A percentile compares a stretch with the other conserved stretches of the same genome.
Conservation (phyloP, 2,329 filamentous ascomycete genomes). For the Kalmusia sp. region DNA sequence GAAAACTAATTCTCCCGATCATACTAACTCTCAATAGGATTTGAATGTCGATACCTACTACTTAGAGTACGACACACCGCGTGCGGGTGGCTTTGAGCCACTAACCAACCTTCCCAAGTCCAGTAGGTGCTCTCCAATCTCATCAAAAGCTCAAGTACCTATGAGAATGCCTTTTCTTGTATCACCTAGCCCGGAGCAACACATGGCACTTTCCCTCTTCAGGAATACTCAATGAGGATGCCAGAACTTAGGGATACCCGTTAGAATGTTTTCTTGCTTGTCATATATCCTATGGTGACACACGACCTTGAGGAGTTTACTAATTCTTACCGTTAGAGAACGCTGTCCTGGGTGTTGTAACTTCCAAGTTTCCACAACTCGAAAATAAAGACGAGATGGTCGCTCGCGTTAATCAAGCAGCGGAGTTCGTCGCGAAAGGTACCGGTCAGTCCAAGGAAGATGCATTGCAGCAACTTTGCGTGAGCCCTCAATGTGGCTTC, state of each 20-base stretch:
- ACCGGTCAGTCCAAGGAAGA: conserved; percentile 69
- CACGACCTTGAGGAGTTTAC: too few species aligned
- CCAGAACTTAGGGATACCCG: too few species aligned
- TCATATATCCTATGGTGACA: too few species aligned
- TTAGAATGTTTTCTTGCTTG: too few species aligned
- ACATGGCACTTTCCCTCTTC: too few species aligned
- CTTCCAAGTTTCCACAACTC: conserved; percentile 54
- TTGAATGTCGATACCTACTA: conserved; percentile 51
- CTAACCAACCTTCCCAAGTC: conserved; percentile 52
- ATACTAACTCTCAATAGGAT: conserved; percentile 29
- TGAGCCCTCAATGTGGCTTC: conserved; percentile 48
- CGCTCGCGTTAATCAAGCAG: conserved; percentile 56
- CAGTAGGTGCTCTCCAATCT: conserved; percentile 21
- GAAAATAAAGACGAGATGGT: conserved; percentile 57
- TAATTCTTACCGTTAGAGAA: conserved; percentile 36
- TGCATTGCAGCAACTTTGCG: conserved; percentile 68
- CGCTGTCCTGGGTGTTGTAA: conserved; percentile 55
- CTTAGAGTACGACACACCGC: conserved; percentile 55
- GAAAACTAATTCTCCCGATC: neutral
- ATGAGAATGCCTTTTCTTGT: too few species aligned
- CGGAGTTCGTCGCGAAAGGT: conserved; percentile 73
- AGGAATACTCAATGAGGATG: too few species aligned
- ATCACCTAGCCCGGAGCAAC: too few species aligned
- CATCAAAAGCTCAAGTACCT: too few species aligned
- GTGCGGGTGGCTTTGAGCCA: conserved; percentile 57